A percentile compares a stretch with the other conserved stretches of the same genome.
Conservation (phyloP, 2,329 filamentous ascomycete genomes). For the Penicillium hesseltinei region DNA sequence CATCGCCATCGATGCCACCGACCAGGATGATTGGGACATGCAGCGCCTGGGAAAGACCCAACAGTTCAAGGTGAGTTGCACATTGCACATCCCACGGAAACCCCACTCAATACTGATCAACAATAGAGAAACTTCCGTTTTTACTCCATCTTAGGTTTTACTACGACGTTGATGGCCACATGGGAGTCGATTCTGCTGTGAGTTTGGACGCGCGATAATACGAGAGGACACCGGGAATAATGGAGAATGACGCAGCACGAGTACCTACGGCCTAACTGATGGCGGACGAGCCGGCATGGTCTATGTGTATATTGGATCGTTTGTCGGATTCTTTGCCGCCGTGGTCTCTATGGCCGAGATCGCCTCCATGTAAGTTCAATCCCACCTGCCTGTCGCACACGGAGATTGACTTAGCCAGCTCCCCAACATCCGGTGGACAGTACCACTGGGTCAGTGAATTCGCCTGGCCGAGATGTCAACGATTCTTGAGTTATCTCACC, state of each 20-base stretch:
- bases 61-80: slow-evolving; percentile 41
- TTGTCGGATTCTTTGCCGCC: slow-evolving; percentile 39
- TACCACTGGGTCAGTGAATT: slow-evolving; percentile 45
- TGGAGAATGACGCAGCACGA: slow-evolving; percentile 18
- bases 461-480: slow-evolving; percentile 32
- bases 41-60: slow-evolving; percentile 51
- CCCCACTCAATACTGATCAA: slow-evolving; percentile 9
- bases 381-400: neutral
- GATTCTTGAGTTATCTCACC: slow-evolving; percentile 39
- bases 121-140: slow-evolving; percentile 42
- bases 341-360: slow-evolving; percentile 43
- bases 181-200: slow-evolving; percentile 44
- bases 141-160: slow-evolving; percentile 42
- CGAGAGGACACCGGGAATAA: slow-evolving; percentile 2
- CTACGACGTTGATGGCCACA: slow-evolving; percentile 41
- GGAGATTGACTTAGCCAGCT: slow-evolving; percentile 19
- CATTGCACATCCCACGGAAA: neutral
- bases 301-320: slow-evolving; percentile 38
- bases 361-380: slow-evolving; percentile 34
- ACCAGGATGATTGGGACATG: slow-evolving; percentile 43
- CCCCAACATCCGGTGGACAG: slow-evolving; percentile 41
- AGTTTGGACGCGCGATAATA: slow-evolving; percentile 11
- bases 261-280: slow-evolving; percentile 30
- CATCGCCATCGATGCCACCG: slow-evolving; percentile 13
- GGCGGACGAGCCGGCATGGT: slow-evolving; percentile 39